These are phyloP conservation scores for Penicillium samsonianum DNA, from an alignment of 495 filamentous ascomycete genomes.

Conservation along the genomic window DNA sequence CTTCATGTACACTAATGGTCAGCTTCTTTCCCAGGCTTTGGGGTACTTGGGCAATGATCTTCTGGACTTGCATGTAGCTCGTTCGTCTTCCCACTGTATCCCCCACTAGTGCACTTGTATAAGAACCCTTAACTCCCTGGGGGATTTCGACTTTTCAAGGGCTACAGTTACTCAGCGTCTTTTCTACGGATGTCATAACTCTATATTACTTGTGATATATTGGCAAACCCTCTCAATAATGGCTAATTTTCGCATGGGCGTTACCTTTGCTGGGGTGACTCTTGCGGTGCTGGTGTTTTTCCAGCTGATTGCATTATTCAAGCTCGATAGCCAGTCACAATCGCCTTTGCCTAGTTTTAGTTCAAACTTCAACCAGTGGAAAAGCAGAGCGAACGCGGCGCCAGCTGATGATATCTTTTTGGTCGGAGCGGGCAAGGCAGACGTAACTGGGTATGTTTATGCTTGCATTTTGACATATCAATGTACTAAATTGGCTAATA, in stretches of 20 bases:
- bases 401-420: constrained; percentile 60
- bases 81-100: neutral
- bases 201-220: neutral
- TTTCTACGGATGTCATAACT: constrained; percentile 11
- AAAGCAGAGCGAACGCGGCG: constrained; percentile 23
- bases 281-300: constrained; percentile 33
- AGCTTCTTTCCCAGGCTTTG: neutral
- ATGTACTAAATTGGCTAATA: constrained; percentile 2
- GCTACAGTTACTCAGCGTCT: neutral
- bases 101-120: neutral
- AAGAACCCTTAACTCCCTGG: neutral
- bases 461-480: neutral
- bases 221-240: constrained; percentile 21
- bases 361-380: constrained; percentile 28
- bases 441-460: constrained; percentile 77
- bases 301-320: constrained; percentile 32
- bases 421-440: constrained; percentile 89
- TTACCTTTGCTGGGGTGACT: constrained; percentile 28
- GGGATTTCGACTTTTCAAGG: neutral
- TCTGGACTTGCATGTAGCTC: neutral
- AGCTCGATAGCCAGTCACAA: constrained; percentile 19
- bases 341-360: constrained; percentile 17
- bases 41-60: constrained; percentile 5
- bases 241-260: constrained; percentile 31
- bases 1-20: constrained; percentile 16